These are phyloP conservation scores for Globomyces pollinis-pini DNA, from an alignment of 192 early-diverging fungal genomes.

Conservation along the genomic window DNA sequence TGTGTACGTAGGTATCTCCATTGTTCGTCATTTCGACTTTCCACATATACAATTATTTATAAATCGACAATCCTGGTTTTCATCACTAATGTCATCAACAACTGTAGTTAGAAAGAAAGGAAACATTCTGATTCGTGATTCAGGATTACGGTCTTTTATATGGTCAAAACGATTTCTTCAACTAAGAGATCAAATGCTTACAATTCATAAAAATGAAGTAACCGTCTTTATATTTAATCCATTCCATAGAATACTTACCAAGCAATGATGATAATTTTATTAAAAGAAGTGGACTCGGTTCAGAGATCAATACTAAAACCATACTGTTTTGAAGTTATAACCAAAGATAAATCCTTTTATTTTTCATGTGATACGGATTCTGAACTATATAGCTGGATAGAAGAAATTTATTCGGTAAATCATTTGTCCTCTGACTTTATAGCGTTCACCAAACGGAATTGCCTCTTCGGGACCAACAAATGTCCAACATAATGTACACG, in stretches of 20 bases:
- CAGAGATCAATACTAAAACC: slow-evolving; percentile 81
- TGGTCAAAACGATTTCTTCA: slow-evolving; percentile 79
- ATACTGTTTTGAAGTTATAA: slow-evolving; percentile 90
- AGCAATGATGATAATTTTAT: slow-evolving; percentile 79
- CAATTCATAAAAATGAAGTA: slow-evolving; percentile 82
- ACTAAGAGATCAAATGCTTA: slow-evolving; percentile 67
- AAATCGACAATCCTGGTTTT: too few species aligned
- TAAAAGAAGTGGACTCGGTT: slow-evolving; percentile 87
- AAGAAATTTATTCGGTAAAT: slow-evolving; percentile 84
- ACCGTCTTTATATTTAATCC: not conserved
- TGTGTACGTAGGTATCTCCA: too few species aligned
- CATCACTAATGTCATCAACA: slow-evolving; percentile 1
- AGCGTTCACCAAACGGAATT: slow-evolving; percentile 38
- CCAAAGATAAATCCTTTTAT: slow-evolving; percentile 90
- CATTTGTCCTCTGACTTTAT: slow-evolving; percentile 20
- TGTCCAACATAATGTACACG: slow-evolving; percentile 66
- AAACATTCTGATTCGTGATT: slow-evolving; percentile 69
- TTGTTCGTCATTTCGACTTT: too few species aligned
- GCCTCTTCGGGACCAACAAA: slow-evolving; percentile 68
- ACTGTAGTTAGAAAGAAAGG: slow-evolving; percentile 51
- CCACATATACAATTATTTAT: too few species aligned
- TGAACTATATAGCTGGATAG: slow-evolving; percentile 98
- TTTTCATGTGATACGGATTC: slow-evolving; percentile 90
- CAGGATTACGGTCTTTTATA: slow-evolving; percentile 68
- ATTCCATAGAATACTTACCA: slow-evolving; percentile 37